phyloP scores from a whole-genome alignment of 2,329 filamentous ascomycete genomes.

The Cryphonectria japonica region DNA sequence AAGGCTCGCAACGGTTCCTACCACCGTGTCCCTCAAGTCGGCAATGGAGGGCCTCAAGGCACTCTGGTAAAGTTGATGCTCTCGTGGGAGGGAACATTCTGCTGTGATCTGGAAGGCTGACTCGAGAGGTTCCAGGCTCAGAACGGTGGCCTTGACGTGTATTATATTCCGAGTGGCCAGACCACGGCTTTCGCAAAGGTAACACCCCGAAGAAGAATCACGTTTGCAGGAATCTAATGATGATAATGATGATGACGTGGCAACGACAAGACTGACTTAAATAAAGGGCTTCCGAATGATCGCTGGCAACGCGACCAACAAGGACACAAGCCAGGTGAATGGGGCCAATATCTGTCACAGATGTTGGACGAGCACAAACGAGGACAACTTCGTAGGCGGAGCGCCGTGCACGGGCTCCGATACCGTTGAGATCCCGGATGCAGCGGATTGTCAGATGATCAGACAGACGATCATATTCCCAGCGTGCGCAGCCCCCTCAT shows the following conservation, averaged over 20 bases:
- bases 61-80: constrained; percentile 38
- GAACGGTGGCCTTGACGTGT: constrained; percentile 49
- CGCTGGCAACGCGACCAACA: constrained; percentile 48
- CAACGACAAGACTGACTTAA: background rate
- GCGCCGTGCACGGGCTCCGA: constrained; percentile 54
- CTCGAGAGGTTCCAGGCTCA: constrained; percentile 28
- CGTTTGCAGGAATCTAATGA: too few relatives aligned
- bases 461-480: constrained; percentile 57
- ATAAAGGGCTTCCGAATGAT: constrained; percentile 51
- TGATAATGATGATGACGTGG: too few relatives aligned
- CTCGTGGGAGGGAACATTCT: background rate
- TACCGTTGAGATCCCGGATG: constrained; percentile 53
- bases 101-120: background rate
- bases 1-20: constrained; percentile 48
- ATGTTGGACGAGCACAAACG: constrained; percentile 51
- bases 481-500: constrained; percentile 32
- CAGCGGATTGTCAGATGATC: constrained; percentile 55
- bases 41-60: constrained; percentile 50
- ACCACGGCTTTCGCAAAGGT: constrained; percentile 48
- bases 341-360: constrained; percentile 50
- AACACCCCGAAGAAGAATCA: constrained; percentile 15
- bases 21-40: constrained; percentile 48
- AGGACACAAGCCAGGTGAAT: constrained; percentile 44
- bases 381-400: constrained; percentile 51
- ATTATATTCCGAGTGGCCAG: constrained; percentile 49